Percentiles rank a stretch among this genome's conserved stretches.
These are phyloP conservation scores for Cicer bijugum DNA, from an alignment of 306 rosid genomes.

Conservation along the genomic window DNA sequence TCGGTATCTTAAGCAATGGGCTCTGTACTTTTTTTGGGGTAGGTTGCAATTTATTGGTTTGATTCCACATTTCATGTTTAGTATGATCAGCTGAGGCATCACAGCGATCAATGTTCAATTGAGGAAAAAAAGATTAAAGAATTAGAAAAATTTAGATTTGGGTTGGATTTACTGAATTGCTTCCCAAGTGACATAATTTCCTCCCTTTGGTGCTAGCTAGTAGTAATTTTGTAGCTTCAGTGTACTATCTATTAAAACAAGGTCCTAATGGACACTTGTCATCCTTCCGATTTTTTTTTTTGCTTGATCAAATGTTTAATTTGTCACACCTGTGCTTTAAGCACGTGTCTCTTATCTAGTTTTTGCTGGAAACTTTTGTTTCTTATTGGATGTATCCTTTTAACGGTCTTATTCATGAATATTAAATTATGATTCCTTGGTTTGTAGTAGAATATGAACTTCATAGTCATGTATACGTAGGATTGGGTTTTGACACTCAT, in stretches of 20 bases:
- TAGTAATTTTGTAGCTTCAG: slow-evolving; percentile 12
- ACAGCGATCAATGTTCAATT: slow-evolving; percentile 16
- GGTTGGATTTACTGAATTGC: slow-evolving; percentile 22
- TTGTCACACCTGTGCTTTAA: too few species aligned
- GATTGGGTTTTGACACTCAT: slow-evolving; percentile 16
- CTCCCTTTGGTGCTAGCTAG: slow-evolving; percentile 19
- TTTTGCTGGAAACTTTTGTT: slow-evolving; percentile 17
- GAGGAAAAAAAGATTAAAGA: background rate
- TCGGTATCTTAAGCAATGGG: slow-evolving; percentile 18
- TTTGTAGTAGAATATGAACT: slow-evolving; percentile 20
- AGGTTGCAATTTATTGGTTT: slow-evolving; percentile 25
- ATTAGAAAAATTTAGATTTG: background rate
- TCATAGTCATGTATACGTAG: slow-evolving; percentile 13
- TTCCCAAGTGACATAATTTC: slow-evolving; percentile 29
- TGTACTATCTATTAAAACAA: too few species aligned
- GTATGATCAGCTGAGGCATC: slow-evolving; percentile 21
- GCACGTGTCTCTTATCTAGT: too few species aligned
- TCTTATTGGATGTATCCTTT: slow-evolving; percentile 36
- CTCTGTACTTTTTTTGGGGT: background rate
- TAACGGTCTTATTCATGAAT: slow-evolving; percentile 9
- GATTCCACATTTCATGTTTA: slow-evolving; percentile 6
- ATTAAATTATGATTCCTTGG: slow-evolving; percentile 4
- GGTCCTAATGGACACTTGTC: too few species aligned
- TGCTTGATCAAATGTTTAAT: too few species aligned
- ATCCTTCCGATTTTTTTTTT: too few species aligned